phyloP scores from a whole-genome alignment of 1,139 yeast species.

The Spencermartinsiella ligniputridi region DNA sequence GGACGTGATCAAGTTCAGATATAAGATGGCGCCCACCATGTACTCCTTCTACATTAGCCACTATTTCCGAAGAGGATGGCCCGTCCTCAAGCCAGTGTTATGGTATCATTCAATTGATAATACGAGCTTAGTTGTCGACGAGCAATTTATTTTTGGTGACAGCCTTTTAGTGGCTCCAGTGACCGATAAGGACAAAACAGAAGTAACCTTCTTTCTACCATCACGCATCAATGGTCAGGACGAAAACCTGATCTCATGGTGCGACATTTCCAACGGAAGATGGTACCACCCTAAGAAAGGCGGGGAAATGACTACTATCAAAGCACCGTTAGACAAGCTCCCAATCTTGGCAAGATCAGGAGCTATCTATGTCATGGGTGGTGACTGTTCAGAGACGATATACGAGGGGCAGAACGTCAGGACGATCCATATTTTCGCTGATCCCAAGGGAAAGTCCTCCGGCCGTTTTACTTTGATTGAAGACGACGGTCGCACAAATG shows the following conservation, averaged over 20 bases:
- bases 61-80: constrained; percentile 5
- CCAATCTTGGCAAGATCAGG: constrained; percentile 12
- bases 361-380: constrained; percentile 11
- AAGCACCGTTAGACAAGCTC: constrained; percentile 11
- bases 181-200: constrained; percentile 2
- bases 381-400: constrained; percentile 8
- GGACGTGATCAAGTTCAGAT: constrained; percentile 1
- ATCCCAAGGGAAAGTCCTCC: constrained; percentile 2
- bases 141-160: constrained; percentile 7
- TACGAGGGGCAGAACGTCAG: constrained; percentile 10
- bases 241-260: constrained; percentile 8
- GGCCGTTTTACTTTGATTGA: constrained; percentile 11
- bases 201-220: constrained; percentile 4
- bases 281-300: constrained; percentile 8
- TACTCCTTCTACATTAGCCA: constrained; percentile 5
- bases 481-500: constrained; percentile 12
- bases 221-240: constrained; percentile 1
- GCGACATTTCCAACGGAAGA: constrained; percentile 12
- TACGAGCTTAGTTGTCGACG: constrained; percentile 4
- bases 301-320: constrained; percentile 7
- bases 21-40: constrained; percentile 4
- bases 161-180: constrained; percentile 4
- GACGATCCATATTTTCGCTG: constrained; percentile 7
- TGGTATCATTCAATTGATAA: constrained; percentile 5
- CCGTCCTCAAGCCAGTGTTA: constrained; percentile 5